These are phyloP conservation scores for Cercospora zeae-maydis DNA, from an alignment of 2,329 filamentous ascomycete species.

Conservation along the genomic window DNA sequence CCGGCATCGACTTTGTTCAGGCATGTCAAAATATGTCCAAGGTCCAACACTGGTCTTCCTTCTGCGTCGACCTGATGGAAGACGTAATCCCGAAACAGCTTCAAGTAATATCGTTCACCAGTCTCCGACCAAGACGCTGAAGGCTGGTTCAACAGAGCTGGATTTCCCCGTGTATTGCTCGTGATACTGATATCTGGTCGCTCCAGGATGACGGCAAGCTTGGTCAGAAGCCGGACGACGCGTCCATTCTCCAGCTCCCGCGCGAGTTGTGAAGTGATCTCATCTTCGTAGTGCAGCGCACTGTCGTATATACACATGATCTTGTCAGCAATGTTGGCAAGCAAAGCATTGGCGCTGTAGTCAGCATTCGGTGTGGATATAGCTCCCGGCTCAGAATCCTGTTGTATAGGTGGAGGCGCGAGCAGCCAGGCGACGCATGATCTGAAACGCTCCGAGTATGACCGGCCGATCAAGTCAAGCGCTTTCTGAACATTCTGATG, in stretches of 20 bases:
- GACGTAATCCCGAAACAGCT: slow-evolving; percentile 93
- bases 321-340: slow-evolving; percentile 73
- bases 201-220: slow-evolving; percentile 85
- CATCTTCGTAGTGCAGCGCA: slow-evolving; percentile 74
- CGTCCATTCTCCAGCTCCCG: slow-evolving; percentile 88
- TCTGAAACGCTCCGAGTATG: slow-evolving; percentile 73
- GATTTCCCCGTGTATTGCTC: slow-evolving; percentile 31
- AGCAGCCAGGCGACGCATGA: slow-evolving; percentile 81
- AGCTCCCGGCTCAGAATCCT: slow-evolving; percentile 1
- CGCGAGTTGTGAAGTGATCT: slow-evolving; percentile 65
- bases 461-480: slow-evolving; percentile 71
- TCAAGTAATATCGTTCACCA: slow-evolving; percentile 86
- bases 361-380: not conserved
- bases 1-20: slow-evolving; percentile 92
- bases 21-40: slow-evolving; percentile 81
- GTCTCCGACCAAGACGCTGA: slow-evolving; percentile 73
- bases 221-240: slow-evolving; percentile 73
- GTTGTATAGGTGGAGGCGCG: slow-evolving; percentile 49
- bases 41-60: slow-evolving; percentile 76
- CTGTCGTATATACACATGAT: slow-evolving; percentile 72
- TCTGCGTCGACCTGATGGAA: slow-evolving; percentile 92
- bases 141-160: slow-evolving; percentile 33
- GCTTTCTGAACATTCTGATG: slow-evolving; percentile 60
- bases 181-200: slow-evolving; percentile 64
- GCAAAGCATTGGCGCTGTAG: slow-evolving; percentile 76